Evolutionary conservation across 1,284 basidiomycete species (phyloP), one percentile per base, ranked within the genome.

Genomic region (Pseudozyma tsukubaensis): DNA sequence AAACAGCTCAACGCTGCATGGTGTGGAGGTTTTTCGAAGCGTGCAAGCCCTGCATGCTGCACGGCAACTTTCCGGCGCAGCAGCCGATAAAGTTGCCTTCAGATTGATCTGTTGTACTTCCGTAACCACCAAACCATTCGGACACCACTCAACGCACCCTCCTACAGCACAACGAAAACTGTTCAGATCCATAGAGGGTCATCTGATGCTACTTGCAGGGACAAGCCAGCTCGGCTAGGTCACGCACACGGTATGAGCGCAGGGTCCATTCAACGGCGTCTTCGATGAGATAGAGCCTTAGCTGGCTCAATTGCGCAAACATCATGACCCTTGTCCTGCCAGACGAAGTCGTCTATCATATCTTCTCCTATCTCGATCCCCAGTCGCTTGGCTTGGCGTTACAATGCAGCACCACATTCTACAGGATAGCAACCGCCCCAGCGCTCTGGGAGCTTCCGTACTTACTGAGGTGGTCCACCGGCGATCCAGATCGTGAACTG

Each of bases 401-500:
- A 5, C 62, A 72, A 47, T 60, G 59, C 53, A 64, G 24, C 57
- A 50, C 53, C 1, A 32, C 53, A 0, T 63, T 77, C 44, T 59
- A 75, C 19, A 39, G 66, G 11, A 58, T 77, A 36, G 65, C 72
- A n/a, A 77, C 66, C 4, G 21, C 48, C 1, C 50, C 75, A 8
- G 39, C 59, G 1, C 21, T 75, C 8, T 77, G 75, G 75, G 61
- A 75, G 39, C 18, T 58, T 14, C 56, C 71, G 0, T 77, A 75
- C 43, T 50, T 64, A n/a, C 43, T 70, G 13, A 54, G 72, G 45
- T 77, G 75, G 75, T 50, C 62, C 1, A 63, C 57, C n/a, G 75
- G 66, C 1, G 55, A 75, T 36, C 9, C 48, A 1, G 16, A 60
- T 14, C 56, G 64, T 8, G 72, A 74, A 40, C 14, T 9, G 2